These are phyloP conservation scores for Talaromyces amestolkiae DNA, from an alignment of 2,329 filamentous ascomycete genomes.

Conservation along the genomic window DNA sequence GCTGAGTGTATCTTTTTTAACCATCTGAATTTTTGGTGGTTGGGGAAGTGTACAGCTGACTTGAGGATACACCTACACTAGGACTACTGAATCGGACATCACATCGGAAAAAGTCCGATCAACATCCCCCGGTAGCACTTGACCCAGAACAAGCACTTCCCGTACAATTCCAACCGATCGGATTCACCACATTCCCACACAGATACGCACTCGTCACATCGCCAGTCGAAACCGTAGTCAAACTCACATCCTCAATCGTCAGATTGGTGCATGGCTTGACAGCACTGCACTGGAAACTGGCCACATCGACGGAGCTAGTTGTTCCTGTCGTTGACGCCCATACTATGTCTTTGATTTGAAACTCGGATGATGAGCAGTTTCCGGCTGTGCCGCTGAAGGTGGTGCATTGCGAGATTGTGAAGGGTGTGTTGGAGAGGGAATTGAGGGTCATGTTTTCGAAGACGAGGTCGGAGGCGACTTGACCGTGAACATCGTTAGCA, in stretches of 20 bases:
- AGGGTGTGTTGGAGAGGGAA: constrained; percentile 28
- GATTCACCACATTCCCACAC: background rate
- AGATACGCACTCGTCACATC: background rate
- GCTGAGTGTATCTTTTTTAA: background rate
- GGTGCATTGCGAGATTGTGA: constrained; percentile 36
- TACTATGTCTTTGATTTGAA: constrained; percentile 39
- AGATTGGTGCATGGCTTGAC: constrained; percentile 30
- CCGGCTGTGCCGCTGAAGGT: constrained; percentile 32
- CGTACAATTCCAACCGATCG: constrained; percentile 28
- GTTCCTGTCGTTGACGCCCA: constrained; percentile 25
- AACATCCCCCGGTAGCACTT: constrained; percentile 25
- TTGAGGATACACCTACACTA: background rate
- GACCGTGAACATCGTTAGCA: background rate
- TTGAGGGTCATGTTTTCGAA: background rate
- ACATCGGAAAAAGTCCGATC: background rate
- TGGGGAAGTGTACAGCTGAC: background rate
- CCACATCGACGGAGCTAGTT: constrained; percentile 22
- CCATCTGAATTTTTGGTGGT: background rate
- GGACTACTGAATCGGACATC: background rate
- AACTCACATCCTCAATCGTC: constrained; percentile 22
- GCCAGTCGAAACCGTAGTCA: constrained; percentile 11
- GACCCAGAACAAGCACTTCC: constrained; percentile 23
- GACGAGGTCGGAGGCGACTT: background rate
- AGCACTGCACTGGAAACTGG: constrained; percentile 32
- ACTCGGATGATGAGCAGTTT: constrained; percentile 41